These are phyloP conservation scores for Limnomonas spitsbergensis DNA, from an alignment of 139 green algal genomes.

Conservation along the genomic window DNA sequence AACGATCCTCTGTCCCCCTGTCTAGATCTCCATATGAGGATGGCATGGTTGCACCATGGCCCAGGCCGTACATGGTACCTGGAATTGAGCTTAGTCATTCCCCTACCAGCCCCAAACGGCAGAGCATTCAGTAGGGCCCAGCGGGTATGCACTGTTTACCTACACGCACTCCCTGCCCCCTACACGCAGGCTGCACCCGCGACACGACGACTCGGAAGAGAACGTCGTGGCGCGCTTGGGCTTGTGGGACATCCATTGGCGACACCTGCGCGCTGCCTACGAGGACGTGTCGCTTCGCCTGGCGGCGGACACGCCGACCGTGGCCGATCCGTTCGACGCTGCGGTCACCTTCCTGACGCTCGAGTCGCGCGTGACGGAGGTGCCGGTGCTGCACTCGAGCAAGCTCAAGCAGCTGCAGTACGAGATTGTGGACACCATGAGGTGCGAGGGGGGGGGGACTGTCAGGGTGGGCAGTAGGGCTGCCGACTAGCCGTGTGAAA, in stretches of 20 bases:
- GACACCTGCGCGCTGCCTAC: slow-evolving; percentile 43
- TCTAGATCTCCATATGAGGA: too few species aligned
- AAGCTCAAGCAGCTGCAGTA: slow-evolving; percentile 50
- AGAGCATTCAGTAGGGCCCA: too few species aligned
- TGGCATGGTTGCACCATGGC: too few species aligned
- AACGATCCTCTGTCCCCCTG: too few species aligned
- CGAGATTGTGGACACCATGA: slow-evolving; percentile 36
- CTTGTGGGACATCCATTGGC: slow-evolving; percentile 51
- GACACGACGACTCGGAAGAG: slow-evolving; percentile 67
- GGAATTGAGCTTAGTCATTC: too few species aligned
- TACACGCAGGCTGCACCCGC: slow-evolving; percentile 7
- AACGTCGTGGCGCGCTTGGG: slow-evolving; percentile 59
- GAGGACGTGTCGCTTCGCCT: slow-evolving; percentile 44
- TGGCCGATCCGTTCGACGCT: slow-evolving; percentile 22
- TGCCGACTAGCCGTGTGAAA: too few species aligned
- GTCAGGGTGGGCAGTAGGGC: too few species aligned
- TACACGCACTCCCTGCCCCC: background rate
- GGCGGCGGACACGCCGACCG: background rate
- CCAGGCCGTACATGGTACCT: too few species aligned
- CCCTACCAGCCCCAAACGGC: too few species aligned
- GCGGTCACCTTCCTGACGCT: slow-evolving; percentile 31
- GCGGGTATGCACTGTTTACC: too few species aligned
- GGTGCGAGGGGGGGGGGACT: slow-evolving; percentile 11
- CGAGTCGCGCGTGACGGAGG: slow-evolving; percentile 24
- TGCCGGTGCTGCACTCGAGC: slow-evolving; percentile 31